Conservation (phyloP, 1,284 basidiomycete species). For the Psilocybe mexicana region DNA sequence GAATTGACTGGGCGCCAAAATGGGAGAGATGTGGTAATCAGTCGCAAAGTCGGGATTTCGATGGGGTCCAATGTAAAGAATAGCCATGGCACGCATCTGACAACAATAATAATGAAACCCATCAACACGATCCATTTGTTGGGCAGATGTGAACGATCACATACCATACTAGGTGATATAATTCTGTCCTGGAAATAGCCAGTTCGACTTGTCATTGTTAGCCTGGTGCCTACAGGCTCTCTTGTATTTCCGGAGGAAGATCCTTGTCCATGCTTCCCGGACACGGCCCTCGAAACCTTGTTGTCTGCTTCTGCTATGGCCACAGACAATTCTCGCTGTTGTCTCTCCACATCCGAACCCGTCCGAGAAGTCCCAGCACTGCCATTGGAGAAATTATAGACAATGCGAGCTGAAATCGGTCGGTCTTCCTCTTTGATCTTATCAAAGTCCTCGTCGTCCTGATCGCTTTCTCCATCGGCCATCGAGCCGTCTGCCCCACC, state of each 20-base stretch:
- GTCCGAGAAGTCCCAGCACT: conserved; percentile 22
- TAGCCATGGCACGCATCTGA: conserved; percentile 98
- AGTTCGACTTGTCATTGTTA: conserved; percentile 95
- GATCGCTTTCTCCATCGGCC: conserved; percentile 54
- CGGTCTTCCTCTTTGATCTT: conserved; percentile 58
- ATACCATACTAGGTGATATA: conserved; percentile 88
- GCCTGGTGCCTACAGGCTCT: conserved; percentile 74
- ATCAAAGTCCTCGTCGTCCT: conserved; percentile 43
- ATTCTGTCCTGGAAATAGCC: conserved; percentile 94
- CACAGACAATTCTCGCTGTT: conserved; percentile 49
- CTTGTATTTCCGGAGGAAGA: conserved; percentile 32
- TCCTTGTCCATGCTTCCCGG: conserved; percentile 27
- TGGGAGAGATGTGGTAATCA: conserved; percentile 94
- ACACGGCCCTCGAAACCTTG: conserved; percentile 37
- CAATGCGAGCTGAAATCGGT: conserved; percentile 62
- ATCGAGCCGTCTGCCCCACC: conserved; percentile 42
- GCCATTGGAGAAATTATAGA: conserved; percentile 45
- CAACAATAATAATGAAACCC: background rate
- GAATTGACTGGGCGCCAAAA: conserved; percentile 81
- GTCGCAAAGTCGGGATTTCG: conserved; percentile 91
- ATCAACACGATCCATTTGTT: background rate
- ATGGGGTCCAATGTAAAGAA: conserved; percentile 93
- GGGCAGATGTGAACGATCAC: conserved; percentile 31
- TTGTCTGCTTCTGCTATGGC: conserved; percentile 51
- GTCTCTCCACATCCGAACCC: conserved; percentile 42